These are phyloP conservation scores for Tinospora cordifolia DNA, from an alignment of 164 flowering plant genomes.

Conservation along the genomic window DNA sequence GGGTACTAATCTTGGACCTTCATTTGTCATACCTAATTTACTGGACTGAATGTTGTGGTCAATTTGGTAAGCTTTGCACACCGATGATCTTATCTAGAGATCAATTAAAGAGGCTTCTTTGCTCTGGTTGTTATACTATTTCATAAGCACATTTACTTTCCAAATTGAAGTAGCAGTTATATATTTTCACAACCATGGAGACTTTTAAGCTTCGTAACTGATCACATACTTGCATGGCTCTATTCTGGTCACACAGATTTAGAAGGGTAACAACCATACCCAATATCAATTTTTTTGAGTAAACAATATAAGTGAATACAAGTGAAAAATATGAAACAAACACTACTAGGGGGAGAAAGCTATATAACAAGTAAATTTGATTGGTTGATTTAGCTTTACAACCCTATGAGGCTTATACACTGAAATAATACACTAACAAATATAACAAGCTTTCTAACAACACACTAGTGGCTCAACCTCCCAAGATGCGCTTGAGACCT, in stretches of 20 bases:
- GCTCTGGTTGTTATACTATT: background rate
- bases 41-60: background rate
- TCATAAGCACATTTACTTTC: background rate
- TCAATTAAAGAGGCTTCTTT: background rate
- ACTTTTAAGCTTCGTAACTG: too few relatives aligned
- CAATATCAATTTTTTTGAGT: too few relatives aligned
- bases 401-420: too few relatives aligned
- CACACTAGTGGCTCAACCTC: conserved; percentile 10
- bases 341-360: too few relatives aligned
- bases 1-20: background rate
- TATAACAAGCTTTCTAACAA: background rate
- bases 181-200: background rate
- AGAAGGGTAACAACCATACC: too few relatives aligned
- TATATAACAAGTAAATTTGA: too few relatives aligned
- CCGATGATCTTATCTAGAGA: background rate
- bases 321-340: too few relatives aligned
- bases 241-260: too few relatives aligned
- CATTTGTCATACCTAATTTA: background rate
- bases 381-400: too few relatives aligned
- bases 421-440: background rate
- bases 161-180: background rate
- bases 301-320: too few relatives aligned
- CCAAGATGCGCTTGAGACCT: conserved; percentile 25
- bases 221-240: too few relatives aligned
- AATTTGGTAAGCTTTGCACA: background rate